phyloP scores from a whole-genome alignment of 1,284 basidiomycete species.

The Waitea zeae region DNA sequence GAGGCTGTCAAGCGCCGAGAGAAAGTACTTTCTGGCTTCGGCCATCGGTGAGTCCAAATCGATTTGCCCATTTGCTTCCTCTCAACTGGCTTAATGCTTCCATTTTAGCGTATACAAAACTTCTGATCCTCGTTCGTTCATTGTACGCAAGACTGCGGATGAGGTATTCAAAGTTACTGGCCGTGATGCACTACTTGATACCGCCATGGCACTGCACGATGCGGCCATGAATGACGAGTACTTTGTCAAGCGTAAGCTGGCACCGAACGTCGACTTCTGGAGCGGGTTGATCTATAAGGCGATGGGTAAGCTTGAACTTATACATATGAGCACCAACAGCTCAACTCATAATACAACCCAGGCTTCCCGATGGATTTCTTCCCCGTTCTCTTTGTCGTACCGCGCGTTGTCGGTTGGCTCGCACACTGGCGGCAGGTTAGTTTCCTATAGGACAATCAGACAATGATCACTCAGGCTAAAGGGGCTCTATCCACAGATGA shows the following conservation, averaged over 20 bases:
- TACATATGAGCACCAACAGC: not conserved
- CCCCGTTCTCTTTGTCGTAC: constrained; percentile 80
- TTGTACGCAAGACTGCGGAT: constrained; percentile 75
- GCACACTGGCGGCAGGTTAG: constrained; percentile 71
- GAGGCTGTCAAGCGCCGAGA: constrained; percentile 75
- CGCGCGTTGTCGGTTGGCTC: constrained; percentile 78
- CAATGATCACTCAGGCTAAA: constrained; percentile 3
- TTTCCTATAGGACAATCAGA: not conserved
- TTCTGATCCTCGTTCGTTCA: constrained; percentile 78
- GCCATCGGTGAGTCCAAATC: constrained; percentile 66
- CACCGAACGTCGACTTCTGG: constrained; percentile 78
- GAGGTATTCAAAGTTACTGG: constrained; percentile 79
- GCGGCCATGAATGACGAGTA: constrained; percentile 80
- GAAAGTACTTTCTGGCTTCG: constrained; percentile 75
- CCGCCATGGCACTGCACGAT: constrained; percentile 76
- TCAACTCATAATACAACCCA: constrained; percentile 12
- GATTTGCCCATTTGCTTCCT: too few species aligned
- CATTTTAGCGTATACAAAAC: constrained; percentile 57
- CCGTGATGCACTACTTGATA: constrained; percentile 65
- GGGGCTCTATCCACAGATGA: constrained; percentile 37
- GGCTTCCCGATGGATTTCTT: constrained; percentile 84
- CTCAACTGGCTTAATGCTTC: constrained; percentile 1
- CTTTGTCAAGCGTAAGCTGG: constrained; percentile 57
- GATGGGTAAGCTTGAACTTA: constrained; percentile 40
- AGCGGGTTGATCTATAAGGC: constrained; percentile 77